A percentile compares a stretch with the other conserved stretches of the same genome.
phyloP scores from a whole-genome alignment of 176 grass and related monocot genomes.

The bread wheat (Triticum aestivum) region DNA sequence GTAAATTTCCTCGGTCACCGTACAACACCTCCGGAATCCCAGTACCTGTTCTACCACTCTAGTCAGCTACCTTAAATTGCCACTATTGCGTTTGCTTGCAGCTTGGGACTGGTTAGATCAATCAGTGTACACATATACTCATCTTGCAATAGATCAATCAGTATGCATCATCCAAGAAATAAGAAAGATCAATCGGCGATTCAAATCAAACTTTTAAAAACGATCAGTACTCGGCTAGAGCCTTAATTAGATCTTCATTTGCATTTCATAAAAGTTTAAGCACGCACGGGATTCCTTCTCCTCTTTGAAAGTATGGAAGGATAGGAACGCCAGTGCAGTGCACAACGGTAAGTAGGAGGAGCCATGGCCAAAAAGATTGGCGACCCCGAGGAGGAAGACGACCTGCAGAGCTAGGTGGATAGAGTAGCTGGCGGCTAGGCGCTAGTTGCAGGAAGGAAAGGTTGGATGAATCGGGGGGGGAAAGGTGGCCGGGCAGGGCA shows the following conservation, averaged over 20 bases:
- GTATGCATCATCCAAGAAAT: background rate
- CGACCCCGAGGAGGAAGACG: slow-evolving; percentile 35
- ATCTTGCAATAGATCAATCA: no score
- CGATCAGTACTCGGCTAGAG: background rate
- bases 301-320: background rate
- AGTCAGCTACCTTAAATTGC: slow-evolving; percentile 31
- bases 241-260: background rate
- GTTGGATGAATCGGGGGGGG: slow-evolving; percentile 37
- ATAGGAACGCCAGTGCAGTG: background rate
- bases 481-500: background rate
- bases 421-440: background rate
- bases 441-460: slow-evolving; percentile 24
- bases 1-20: slow-evolving; percentile 8
- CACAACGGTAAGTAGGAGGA: slow-evolving; percentile 10
- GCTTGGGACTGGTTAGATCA: background rate
- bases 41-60: slow-evolving; percentile 7
- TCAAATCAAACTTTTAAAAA: background rate
- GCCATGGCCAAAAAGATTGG: slow-evolving; percentile 29
- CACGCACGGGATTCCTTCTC: background rate
- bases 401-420: background rate
- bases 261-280: background rate
- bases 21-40: slow-evolving; percentile 10
- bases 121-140: background rate
- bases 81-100: slow-evolving; percentile 14
- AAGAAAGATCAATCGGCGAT: background rate